These are phyloP conservation scores for Talaromyces wortmannii DNA, from an alignment of 495 filamentous ascomycete genomes.

Conservation along the genomic window DNA sequence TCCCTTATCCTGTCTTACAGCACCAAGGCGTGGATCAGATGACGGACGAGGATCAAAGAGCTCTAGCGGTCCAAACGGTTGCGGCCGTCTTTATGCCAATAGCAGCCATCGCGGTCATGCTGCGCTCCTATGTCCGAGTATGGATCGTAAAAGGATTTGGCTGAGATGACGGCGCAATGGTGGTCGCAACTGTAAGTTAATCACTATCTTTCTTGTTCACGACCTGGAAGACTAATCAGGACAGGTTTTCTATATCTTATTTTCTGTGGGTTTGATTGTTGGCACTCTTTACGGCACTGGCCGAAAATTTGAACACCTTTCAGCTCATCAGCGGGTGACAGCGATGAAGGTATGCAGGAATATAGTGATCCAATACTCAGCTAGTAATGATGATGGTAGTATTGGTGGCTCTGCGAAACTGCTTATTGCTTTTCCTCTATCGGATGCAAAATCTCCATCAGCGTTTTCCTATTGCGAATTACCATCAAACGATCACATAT, in stretches of 20 bases:
- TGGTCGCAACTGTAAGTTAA: slow-evolving; percentile 26
- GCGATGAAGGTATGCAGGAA: slow-evolving; percentile 27
- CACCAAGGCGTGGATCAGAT: too few species aligned
- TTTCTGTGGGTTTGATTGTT: slow-evolving; percentile 32
- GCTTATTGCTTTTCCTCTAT: slow-evolving; percentile 36
- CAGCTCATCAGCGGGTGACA: slow-evolving; percentile 17
- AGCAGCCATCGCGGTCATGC: slow-evolving; percentile 24
- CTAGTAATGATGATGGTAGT: slow-evolving; percentile 11
- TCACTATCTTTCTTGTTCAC: background rate
- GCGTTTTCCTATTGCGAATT: slow-evolving; percentile 41
- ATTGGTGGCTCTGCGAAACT: slow-evolving; percentile 37
- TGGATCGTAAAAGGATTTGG: slow-evolving; percentile 34
- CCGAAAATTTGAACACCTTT: slow-evolving; percentile 16
- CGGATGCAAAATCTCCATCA: slow-evolving; percentile 35
- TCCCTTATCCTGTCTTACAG: too few species aligned
- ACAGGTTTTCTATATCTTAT: slow-evolving; percentile 25
- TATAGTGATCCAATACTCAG: background rate
- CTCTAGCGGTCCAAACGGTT: slow-evolving; percentile 20
- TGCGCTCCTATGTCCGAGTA: slow-evolving; percentile 37
- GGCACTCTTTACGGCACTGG: slow-evolving; percentile 31
- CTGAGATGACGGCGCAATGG: slow-evolving; percentile 35
- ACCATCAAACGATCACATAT: slow-evolving; percentile 26
- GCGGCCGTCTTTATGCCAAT: slow-evolving; percentile 32
- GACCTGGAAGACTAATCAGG: background rate
- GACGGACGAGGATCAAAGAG: slow-evolving; percentile 18